phyloP scores from a whole-genome alignment of 2,329 filamentous ascomycete genomes.

The Bipolaris gigantea region DNA sequence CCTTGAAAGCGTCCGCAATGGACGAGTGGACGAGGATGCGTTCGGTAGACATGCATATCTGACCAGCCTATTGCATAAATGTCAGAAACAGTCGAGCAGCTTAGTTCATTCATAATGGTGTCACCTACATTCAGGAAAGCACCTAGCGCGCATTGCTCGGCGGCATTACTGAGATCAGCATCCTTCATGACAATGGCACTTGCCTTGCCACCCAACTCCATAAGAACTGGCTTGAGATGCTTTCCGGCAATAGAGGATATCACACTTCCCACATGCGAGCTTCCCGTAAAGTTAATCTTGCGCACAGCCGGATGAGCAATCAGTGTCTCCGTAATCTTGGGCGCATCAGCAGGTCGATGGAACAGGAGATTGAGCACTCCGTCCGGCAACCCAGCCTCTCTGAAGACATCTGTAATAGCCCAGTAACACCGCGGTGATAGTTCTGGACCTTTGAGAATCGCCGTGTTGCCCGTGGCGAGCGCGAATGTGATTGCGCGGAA shows the following conservation, averaged over 20 bases:
- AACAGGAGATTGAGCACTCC: conserved; percentile 74
- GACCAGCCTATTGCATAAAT: conserved; percentile 46
- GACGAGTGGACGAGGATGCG: conserved; percentile 1
- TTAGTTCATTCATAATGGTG: not conserved
- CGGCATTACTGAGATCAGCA: conserved; percentile 71
- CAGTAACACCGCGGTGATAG: conserved; percentile 5
- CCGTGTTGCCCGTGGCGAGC: conserved; percentile 30
- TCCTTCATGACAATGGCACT: conserved; percentile 78
- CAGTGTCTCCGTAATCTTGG: conserved; percentile 66
- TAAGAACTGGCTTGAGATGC: conserved; percentile 50
- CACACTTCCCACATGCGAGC: conserved; percentile 25
- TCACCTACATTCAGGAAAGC: conserved; percentile 68
- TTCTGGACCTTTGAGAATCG: conserved; percentile 30
- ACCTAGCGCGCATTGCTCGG: conserved; percentile 79
- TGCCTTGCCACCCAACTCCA: conserved; percentile 85
- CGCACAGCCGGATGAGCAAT: conserved; percentile 63
- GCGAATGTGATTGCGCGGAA: conserved; percentile 48
- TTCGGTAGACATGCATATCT: conserved; percentile 62
- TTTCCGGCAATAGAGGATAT: not conserved
- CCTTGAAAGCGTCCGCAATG: not conserved
- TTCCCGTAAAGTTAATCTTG: conserved; percentile 75
- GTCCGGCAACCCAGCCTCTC: conserved; percentile 68
- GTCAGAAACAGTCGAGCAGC: not conserved
- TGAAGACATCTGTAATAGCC: conserved; percentile 10
- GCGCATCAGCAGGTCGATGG: conserved; percentile 54